Evolutionary conservation across 305 asterid genomes (phyloP).

Genomic region (Solanum hybrid): DNA sequence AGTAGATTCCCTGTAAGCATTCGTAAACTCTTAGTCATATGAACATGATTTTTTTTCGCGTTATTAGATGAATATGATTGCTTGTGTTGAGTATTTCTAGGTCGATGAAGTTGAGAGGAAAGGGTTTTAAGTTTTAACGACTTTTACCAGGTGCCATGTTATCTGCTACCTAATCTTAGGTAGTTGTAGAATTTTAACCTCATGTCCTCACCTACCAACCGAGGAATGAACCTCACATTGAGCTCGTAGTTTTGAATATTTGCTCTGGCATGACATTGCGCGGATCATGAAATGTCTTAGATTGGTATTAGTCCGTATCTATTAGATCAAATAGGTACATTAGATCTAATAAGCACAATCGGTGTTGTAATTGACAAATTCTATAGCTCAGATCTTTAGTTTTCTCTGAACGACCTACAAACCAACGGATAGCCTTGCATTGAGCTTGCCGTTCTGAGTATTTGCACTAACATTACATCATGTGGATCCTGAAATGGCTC

Average conservation of each 20-base stretch:
- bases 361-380: neutral
- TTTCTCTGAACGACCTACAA: neutral
- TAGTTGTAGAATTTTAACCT: neutral
- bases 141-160: neutral
- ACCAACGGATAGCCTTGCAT: neutral
- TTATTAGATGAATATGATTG: neutral
- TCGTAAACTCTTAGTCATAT: neutral
- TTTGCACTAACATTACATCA: neutral
- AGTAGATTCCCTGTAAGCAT: slow-evolving; percentile 93
- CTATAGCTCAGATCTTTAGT: neutral
- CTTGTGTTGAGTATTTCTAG: neutral
- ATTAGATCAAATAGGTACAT: no score
- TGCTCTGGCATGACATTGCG: neutral
- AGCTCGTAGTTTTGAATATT: neutral
- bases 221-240: neutral
- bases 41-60: neutral
- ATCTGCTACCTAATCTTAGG: neutral
- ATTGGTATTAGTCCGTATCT: neutral
- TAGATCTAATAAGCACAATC: no score
- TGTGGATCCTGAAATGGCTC: neutral
- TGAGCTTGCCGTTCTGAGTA: neutral
- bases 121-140: neutral
- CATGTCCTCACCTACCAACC: neutral
- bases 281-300: neutral
- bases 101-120: neutral